These are phyloP conservation scores for Lenwebbia sp. DNA, from an alignment of 345 rosid genomes.

Conservation along the genomic window DNA sequence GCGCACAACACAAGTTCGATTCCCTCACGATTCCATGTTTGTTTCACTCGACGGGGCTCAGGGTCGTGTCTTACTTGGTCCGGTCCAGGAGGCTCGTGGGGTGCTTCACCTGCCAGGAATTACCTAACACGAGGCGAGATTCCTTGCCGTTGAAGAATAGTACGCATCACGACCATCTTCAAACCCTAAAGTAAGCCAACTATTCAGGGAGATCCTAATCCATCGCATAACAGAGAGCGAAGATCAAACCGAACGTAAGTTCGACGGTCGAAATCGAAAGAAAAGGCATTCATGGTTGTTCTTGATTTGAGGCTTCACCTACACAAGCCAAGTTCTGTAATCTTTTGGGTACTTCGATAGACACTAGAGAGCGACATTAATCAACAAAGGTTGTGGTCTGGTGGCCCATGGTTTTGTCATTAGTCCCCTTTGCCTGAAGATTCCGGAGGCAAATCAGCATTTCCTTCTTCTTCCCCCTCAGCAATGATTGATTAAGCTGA, in stretches of 20 bases:
- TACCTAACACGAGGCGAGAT: neutral
- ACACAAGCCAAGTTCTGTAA: neutral
- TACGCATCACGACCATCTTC: neutral
- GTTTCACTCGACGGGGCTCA: rapidly evolving
- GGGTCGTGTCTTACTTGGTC: neutral
- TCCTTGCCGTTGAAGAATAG: rapidly evolving
- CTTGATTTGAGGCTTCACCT: neutral
- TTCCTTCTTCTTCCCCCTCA: neutral
- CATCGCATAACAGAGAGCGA: neutral
- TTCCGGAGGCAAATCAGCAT: neutral
- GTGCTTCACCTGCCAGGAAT: neutral
- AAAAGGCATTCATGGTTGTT: neutral
- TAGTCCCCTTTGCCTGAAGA: neutral
- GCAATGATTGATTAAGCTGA: neutral
- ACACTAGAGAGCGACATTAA: neutral
- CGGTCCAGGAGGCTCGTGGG: neutral
- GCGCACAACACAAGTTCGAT: neutral
- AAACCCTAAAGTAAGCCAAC: neutral
- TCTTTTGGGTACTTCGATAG: neutral
- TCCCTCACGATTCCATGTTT: rapidly evolving
- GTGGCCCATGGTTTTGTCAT: neutral
- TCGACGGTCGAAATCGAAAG: neutral
- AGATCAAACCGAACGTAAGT: neutral
- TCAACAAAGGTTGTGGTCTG: rapidly evolving
- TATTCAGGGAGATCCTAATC: neutral